Percentiles rank a stretch among this genome's conserved stretches.
Conservation (phyloP, 352 stramenopile species). For the Pythium vanterpoolii region DNA sequence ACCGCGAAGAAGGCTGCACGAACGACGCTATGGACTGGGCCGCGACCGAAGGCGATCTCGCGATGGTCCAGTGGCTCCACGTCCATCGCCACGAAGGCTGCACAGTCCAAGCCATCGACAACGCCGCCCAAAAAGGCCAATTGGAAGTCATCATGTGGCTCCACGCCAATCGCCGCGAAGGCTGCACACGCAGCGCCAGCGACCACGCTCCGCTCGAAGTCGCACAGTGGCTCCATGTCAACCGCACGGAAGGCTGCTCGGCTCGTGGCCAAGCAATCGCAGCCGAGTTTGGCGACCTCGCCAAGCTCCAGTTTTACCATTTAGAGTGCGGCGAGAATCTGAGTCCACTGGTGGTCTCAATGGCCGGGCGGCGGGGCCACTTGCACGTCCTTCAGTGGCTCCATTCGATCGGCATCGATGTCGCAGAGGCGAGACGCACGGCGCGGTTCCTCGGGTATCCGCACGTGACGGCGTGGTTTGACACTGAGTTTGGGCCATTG, state of each 20-base stretch:
- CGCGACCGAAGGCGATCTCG: slow-evolving; percentile 17
- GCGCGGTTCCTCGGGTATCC: slow-evolving; percentile 22
- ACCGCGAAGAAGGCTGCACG: slow-evolving; percentile 26
- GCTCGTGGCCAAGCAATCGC: slow-evolving; percentile 18
- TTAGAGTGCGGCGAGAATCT: slow-evolving; percentile 20
- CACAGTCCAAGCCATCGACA: slow-evolving; percentile 28
- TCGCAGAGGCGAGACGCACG: slow-evolving; percentile 13
- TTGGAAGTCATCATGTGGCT: slow-evolving; percentile 31
- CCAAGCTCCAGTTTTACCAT: slow-evolving; percentile 28
- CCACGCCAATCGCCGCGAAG: slow-evolving; percentile 25
- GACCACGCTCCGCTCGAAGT: slow-evolving; percentile 28
- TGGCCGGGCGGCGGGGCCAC: slow-evolving; percentile 20
- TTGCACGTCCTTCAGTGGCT: slow-evolving; percentile 32
- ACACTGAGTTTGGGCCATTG: slow-evolving; percentile 10
- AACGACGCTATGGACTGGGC: slow-evolving; percentile 29
- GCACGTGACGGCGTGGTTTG: slow-evolving; percentile 23
- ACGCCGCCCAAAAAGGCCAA: slow-evolving; percentile 21
- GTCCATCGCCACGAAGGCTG: slow-evolving; percentile 26
- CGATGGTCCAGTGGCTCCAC: slow-evolving; percentile 30
- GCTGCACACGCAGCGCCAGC: slow-evolving; percentile 25
- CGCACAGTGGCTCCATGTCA: slow-evolving; percentile 25
- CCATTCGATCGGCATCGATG: slow-evolving; percentile 26
- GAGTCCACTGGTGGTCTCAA: slow-evolving; percentile 18
- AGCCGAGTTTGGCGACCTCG: slow-evolving; percentile 21
- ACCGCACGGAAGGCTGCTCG: slow-evolving; percentile 23